These are phyloP conservation scores for Claviceps sp. DNA, from an alignment of 2,329 filamentous ascomycete species.

Conservation along the genomic window DNA sequence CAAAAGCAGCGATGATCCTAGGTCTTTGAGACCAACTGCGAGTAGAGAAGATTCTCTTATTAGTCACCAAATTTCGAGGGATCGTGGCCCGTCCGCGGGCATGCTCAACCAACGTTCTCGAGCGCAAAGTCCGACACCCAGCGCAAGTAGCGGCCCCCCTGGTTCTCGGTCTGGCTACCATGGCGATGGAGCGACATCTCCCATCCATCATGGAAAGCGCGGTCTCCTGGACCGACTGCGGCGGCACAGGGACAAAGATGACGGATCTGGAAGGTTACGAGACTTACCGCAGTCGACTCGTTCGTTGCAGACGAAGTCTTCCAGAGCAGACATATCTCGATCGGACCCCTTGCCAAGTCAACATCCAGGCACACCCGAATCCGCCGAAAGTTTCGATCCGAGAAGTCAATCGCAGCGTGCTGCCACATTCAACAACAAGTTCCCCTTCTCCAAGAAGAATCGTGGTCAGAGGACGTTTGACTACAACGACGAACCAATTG, in stretches of 20 bases:
- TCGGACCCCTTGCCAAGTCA: conserved; percentile 22
- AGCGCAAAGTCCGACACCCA: conserved; percentile 72
- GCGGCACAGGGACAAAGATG: conserved; percentile 42
- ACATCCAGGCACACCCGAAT: conserved; percentile 17
- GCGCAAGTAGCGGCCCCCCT: conserved; percentile 45
- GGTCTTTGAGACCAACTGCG: conserved; percentile 54
- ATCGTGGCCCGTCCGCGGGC: conserved; percentile 32
- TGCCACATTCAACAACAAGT: conserved; percentile 48
- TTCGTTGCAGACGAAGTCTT: conserved; percentile 37
- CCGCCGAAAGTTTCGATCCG: conserved; percentile 17
- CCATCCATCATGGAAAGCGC: conserved; percentile 38
- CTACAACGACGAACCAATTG: conserved; percentile 44
- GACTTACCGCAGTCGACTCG: conserved; percentile 39
- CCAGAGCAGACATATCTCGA: conserved; percentile 32
- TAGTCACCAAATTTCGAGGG: conserved; percentile 34
- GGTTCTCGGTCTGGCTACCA: conserved; percentile 33
- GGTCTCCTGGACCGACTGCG: conserved; percentile 37
- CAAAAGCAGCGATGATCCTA: conserved; percentile 52
- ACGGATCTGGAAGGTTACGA: conserved; percentile 28
- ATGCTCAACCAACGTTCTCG: conserved; percentile 41
- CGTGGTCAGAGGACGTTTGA: conserved; percentile 34
- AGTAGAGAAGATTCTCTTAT: conserved; percentile 55
- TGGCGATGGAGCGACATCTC: conserved; percentile 44
- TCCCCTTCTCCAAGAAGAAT: conserved; percentile 46
- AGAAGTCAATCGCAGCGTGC: conserved; percentile 21